Conservation (phyloP, 352 stramenopile genomes). For the Discostella stelligera region DNA sequence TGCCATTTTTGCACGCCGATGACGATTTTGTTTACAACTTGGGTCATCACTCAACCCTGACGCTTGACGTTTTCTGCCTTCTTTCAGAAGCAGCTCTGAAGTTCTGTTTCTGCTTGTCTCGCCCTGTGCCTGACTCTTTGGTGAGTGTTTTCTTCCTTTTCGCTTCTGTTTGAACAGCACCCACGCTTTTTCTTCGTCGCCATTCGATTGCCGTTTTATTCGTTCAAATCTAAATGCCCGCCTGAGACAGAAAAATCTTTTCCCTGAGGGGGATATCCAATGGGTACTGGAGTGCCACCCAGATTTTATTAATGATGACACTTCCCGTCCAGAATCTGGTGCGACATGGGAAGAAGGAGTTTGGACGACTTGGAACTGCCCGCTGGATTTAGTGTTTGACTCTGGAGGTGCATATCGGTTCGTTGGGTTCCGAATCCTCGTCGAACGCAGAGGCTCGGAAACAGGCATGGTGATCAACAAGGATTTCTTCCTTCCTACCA, state of each 20-base stretch:
- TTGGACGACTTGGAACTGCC: neutral
- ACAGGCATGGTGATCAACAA: no score
- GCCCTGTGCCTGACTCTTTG: neutral
- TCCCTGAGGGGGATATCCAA: neutral
- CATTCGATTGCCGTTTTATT: conserved; percentile 3
- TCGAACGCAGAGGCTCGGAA: no score
- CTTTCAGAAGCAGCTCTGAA: neutral
- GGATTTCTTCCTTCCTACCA: no score
- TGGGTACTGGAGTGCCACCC: neutral
- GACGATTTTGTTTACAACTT: no score
- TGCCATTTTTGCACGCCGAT: no score
- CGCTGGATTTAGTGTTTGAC: no score
- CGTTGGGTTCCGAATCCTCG: no score
- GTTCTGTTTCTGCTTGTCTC: no score
- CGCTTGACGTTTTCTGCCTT: neutral
- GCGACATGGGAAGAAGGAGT: neutral
- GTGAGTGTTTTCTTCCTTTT: neutral
- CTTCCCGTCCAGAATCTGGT: conserved; percentile 3
- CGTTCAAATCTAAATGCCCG: conserved; percentile 6
- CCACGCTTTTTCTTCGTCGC: conserved; percentile 13
- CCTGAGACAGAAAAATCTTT: neutral
- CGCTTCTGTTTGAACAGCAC: neutral
- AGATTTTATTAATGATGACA: neutral
- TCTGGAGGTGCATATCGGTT: no score
- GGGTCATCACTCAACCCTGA: no score